Conservation (phyloP, 2,329 filamentous ascomycete species). For the Trichoderma afroharzianum region DNA sequence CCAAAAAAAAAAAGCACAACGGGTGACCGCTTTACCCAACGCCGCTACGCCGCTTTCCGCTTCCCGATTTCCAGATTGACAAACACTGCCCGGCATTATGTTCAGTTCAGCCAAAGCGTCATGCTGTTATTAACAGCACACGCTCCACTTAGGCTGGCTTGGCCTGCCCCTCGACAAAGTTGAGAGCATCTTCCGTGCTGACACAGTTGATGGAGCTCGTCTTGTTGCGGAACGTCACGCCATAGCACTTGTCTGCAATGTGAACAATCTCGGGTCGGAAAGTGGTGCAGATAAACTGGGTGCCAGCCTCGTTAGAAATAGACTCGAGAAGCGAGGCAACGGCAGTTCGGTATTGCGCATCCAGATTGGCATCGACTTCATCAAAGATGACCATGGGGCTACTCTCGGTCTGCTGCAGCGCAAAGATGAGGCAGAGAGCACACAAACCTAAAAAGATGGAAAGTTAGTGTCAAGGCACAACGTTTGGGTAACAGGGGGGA, state of each 20-base stretch:
- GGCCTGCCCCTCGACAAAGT: conserved; percentile 86
- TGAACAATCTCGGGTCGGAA: conserved; percentile 95
- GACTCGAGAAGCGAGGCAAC: conserved; percentile 85
- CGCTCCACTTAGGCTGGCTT: conserved; percentile 29
- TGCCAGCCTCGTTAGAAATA: conserved; percentile 64
- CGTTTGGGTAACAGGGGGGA: conserved; percentile 15
- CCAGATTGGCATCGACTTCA: conserved; percentile 96
- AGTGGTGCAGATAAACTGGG: conserved; percentile 96
- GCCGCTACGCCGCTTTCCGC: conserved; percentile 16
- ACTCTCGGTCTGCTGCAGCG: conserved; percentile 96
- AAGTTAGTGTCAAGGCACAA: conserved; percentile 16
- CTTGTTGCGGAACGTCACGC: conserved; percentile 90
- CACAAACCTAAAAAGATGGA: conserved; percentile 64
- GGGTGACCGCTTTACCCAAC: conserved; percentile 14
- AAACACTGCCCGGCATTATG: neutral
- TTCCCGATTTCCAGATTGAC: neutral
- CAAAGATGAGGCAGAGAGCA: conserved; percentile 95
- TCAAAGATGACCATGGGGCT: conserved; percentile 99
- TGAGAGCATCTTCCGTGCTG: conserved; percentile 77
- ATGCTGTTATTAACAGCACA: neutral
- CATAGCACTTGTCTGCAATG: conserved; percentile 96
- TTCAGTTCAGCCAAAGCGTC: neutral
- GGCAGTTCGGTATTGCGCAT: conserved; percentile 95
- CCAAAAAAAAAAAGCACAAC: conserved; percentile 10
- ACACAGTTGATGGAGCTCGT: conserved; percentile 93